These are phyloP conservation scores for Symbiodinium natans DNA, from an alignment of 73 alveolate species.

Conservation along the genomic window DNA sequence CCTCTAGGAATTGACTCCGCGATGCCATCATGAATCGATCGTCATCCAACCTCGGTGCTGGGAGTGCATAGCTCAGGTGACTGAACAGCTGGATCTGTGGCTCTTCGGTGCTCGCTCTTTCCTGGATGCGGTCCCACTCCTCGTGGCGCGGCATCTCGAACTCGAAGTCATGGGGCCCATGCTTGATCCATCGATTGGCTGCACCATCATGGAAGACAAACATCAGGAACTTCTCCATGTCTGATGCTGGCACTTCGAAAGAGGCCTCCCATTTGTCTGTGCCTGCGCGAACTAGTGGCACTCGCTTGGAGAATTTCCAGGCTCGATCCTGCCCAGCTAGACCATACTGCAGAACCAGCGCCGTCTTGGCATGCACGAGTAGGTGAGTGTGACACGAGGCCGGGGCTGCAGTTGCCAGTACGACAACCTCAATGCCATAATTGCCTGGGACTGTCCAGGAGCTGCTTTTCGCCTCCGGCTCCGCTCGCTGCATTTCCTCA, in stretches of 20 bases:
- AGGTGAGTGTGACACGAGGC: not conserved
- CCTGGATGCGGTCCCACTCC: not conserved
- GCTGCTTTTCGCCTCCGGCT: not conserved
- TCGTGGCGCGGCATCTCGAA: not conserved
- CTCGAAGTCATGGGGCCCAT: not conserved
- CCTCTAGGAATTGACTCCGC: not conserved
- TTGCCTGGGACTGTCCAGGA: not conserved
- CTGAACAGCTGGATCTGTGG: not conserved
- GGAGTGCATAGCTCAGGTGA: not conserved
- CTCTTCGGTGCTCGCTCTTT: not conserved
- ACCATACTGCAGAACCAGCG: slow-evolving; percentile 1
- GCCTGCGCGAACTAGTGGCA: not conserved
- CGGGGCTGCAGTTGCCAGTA: not conserved
- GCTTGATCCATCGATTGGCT: not conserved
- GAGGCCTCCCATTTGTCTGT: not conserved
- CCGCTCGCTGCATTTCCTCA: not conserved
- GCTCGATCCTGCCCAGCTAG: not conserved
- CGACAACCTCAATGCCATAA: not conserved
- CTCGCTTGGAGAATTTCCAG: not conserved
- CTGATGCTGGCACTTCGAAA: not conserved
- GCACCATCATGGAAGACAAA: slow-evolving; percentile 18
- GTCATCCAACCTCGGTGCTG: not conserved
- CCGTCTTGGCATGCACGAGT: not conserved
- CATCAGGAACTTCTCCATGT: not conserved
- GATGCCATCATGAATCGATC: not conserved